These are phyloP conservation scores for Pseudocercospora fuligena DNA, from an alignment of 2,329 filamentous ascomycete genomes.

Conservation along the genomic window DNA sequence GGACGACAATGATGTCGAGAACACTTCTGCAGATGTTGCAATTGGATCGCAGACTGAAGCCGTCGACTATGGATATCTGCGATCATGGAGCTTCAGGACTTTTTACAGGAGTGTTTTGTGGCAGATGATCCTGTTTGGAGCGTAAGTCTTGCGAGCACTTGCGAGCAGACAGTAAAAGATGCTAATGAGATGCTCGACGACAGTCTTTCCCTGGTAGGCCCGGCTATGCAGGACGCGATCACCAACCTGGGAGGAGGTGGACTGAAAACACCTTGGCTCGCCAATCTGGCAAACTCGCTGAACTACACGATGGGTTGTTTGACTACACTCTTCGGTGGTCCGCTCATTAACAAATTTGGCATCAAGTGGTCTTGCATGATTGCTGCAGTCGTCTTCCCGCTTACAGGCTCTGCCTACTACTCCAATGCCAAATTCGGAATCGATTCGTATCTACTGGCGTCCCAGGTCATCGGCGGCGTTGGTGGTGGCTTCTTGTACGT, in stretches of 20 bases:
- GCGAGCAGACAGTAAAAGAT: not conserved
- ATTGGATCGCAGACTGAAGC: conserved; percentile 20
- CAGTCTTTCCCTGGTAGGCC: conserved; percentile 27
- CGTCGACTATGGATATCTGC: conserved; percentile 16
- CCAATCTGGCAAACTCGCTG: conserved; percentile 32
- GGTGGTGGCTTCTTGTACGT: conserved; percentile 38
- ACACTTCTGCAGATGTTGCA: conserved; percentile 13
- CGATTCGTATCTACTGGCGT: conserved; percentile 41
- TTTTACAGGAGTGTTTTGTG: conserved; percentile 33
- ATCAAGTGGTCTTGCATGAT: conserved; percentile 47
- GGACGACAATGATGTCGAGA: conserved; percentile 5
- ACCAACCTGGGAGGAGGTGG: conserved; percentile 34
- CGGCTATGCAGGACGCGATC: conserved; percentile 35
- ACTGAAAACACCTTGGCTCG: conserved; percentile 29
- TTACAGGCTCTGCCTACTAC: conserved; percentile 45
- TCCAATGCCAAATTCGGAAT: conserved; percentile 39
- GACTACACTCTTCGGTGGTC: conserved; percentile 40
- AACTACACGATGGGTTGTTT: conserved; percentile 31
- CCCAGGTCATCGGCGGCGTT: conserved; percentile 35
- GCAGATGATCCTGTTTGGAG: conserved; percentile 35
- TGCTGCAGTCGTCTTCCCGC: conserved; percentile 42
- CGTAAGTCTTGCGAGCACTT: not conserved
- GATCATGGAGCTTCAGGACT: conserved; percentile 13
- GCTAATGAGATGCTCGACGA: no score
- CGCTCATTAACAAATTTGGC: conserved; percentile 47